Percentiles rank a stretch among this genome's conserved stretches.
phyloP scores from a whole-genome alignment of 805 yeast species.

The Candida jianshihensis region DNA sequence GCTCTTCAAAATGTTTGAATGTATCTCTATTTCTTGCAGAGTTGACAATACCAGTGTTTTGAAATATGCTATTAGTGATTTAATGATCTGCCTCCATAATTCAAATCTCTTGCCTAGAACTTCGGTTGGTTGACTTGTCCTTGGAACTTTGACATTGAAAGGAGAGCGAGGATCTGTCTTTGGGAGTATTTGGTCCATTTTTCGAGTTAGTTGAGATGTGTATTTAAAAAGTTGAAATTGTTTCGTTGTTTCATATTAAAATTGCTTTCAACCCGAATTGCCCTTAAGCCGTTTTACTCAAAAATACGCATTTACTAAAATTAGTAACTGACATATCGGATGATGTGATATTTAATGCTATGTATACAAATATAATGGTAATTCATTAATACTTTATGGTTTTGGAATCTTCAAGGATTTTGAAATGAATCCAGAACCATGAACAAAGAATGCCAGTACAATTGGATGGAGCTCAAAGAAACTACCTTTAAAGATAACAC shows the following conservation, averaged over 20 bases:
- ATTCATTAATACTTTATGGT: constrained; percentile 34
- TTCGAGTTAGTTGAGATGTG: neutral
- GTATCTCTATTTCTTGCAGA: constrained; percentile 80
- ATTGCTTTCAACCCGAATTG: no score
- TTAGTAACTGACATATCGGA: no score
- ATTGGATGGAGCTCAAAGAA: constrained; percentile 71
- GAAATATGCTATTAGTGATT: constrained; percentile 67
- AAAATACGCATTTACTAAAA: no score
- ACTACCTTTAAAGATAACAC: constrained; percentile 47
- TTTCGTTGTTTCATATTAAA: no score
- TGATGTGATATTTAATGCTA: neutral
- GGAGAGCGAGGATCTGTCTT: constrained; percentile 27
- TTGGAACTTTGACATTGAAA: constrained; percentile 41
- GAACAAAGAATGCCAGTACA: constrained; percentile 54
- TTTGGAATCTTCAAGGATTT: constrained; percentile 90
- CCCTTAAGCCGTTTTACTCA: no score
- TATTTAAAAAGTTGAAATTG: neutral
- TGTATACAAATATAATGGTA: neutral
- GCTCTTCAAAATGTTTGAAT: constrained; percentile 67
- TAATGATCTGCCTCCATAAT: constrained; percentile 78
- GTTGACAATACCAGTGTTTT: constrained; percentile 75
- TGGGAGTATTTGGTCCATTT: constrained; percentile 16
- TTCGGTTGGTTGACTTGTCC: constrained; percentile 72
- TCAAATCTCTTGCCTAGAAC: constrained; percentile 73
- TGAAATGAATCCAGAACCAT: constrained; percentile 88